Base-by-base conservation (phyloP, 2,329 filamentous ascomycete species). In the Lasiodiplodia hormozganensis region DNA sequence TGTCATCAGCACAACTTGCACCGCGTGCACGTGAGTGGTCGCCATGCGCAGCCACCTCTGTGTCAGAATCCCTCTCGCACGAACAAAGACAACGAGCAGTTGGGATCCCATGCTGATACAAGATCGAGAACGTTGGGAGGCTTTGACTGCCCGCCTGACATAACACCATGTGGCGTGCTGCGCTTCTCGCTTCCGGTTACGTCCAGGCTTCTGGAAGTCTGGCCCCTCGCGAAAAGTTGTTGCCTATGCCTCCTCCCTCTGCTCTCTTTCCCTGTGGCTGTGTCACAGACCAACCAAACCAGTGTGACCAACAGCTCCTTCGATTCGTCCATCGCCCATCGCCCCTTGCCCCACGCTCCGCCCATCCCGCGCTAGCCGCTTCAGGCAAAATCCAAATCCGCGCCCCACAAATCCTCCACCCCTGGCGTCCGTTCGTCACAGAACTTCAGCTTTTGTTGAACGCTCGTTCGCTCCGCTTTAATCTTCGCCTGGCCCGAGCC, bases 231-330 rank as follows among this genome's bases (percentile, higher is more conserved):
- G 14, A 47, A 62, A 62, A 62, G 58, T 62, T 2, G 58, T 62
- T 62, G 58, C 58, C 58, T 57, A 5, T 31, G 6, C 18, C n/a
- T n/a, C 51, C 43, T 53, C 34, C 54, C 36, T 18, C 11, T 23
- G 38, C 54, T 57, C 34, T 21, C 3, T n/a, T 4, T 28, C 58
- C 58, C 58, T 51, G 58, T 51, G 58, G 58, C 58, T 49, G 40
- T 62, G 58, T 23, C 28, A 21, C n/a, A 40, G 47, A 23, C 54
- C 31, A 40, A 40, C 21, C 36, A 58, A 7, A 11, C 28, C 54
- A 14, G 21, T 28, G 23, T 21, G 21, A 18, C 51, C 51, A 53
- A 57, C 54, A 31, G 10, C 12, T 31, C 54, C n/a, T 38, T 36
- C 34, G 14, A 31, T 31, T 43, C 40, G 31, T 40, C 47, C 58